Conservation (phyloP, 352 stramenopile species). For the Globisporangium orthogonon region DNA sequence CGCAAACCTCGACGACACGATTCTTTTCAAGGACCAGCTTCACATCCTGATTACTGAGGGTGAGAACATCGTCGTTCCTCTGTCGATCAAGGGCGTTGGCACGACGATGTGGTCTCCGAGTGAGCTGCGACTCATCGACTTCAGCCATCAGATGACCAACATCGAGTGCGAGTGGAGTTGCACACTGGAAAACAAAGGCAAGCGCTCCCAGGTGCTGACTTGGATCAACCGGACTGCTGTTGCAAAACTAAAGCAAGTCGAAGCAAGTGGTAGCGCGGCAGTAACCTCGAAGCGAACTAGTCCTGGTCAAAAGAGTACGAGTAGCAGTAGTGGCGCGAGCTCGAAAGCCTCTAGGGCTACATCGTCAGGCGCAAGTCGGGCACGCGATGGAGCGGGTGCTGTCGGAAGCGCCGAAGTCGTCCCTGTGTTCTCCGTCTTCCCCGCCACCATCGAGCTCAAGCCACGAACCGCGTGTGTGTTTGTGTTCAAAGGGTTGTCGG, state of each 20-base stretch:
- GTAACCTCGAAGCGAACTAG: not conserved
- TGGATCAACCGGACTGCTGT: conserved; percentile 87
- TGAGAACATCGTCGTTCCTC: conserved; percentile 84
- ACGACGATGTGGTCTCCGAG: conserved; percentile 91
- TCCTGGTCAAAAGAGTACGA: conserved; percentile 14
- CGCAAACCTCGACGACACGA: conserved; percentile 92
- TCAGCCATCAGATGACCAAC: conserved; percentile 89
- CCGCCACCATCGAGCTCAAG: conserved; percentile 89
- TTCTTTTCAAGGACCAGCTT: conserved; percentile 90
- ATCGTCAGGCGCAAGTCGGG: conserved; percentile 1
- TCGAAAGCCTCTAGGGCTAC: conserved; percentile 1
- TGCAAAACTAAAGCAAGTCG: conserved; percentile 25
- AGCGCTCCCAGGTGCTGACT: conserved; percentile 86
- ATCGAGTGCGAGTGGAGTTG: conserved; percentile 88
- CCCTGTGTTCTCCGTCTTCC: conserved; percentile 88
- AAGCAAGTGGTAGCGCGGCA: conserved; percentile 1
- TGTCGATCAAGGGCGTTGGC: conserved; percentile 88
- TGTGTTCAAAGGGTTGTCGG: conserved; percentile 85
- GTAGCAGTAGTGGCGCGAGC: conserved; percentile 13
- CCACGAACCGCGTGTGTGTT: conserved; percentile 92
- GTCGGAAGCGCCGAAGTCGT: conserved; percentile 22
- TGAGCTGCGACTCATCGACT: conserved; percentile 89
- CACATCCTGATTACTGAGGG: conserved; percentile 91
- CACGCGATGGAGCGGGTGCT: conserved; percentile 5
- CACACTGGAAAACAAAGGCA: conserved; percentile 94